Base-by-base conservation (phyloP, 179 eudicot genomes). In the Amaranthus tricolor region DNA sequence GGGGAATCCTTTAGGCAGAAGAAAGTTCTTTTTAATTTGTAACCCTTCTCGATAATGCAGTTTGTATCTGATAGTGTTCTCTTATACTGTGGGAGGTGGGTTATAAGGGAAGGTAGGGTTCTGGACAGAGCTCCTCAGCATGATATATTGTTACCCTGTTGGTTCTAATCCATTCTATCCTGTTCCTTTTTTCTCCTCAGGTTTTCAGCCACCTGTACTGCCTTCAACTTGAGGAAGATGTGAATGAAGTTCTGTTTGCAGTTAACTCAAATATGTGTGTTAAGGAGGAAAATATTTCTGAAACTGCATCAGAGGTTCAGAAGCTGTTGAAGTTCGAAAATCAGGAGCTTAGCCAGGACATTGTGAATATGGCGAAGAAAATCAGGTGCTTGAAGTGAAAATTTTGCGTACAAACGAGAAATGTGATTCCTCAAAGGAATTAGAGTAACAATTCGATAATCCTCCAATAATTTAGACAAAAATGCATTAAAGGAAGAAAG, bases 181-280 rank as follows among this genome's bases (percentile, higher is more conserved):
- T 66, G 13, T n/a, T 54, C 13, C 14, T 62, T 59, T 45, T 24
- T 68, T 40, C 14, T 66, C 66, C 66, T 45, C 88, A 94, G 98
- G 97, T 89, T 21, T 94, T 92, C 69, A 77, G 82, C 84, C 84
- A 86, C 78, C 79, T 93, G 62, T 94, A 84, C 74, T 78, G 78
- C 75, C 90, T 94, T 81, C 87, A 88, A 84, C 96, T 94, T 9
- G 93, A 94, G 80, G 91, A 90, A 82, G 98, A 94, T 76, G 93
- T 94, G 69, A 94, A 94, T 75, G 96, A 89, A 80, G 89, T 94
- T 66, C 78, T 94, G 10, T 94, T 92, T 80, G 97, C 95, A 53
- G 76, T 86, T 15, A 92, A 91, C 54, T 83, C 85, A 15, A 77
- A 78, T 31, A 43, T 70, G 4, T 53, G 68, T 74, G 57, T 78